These are phyloP conservation scores for Sporothrix euskadiensis DNA, from an alignment of 2,329 filamentous ascomycete genomes.

Conservation along the genomic window DNA sequence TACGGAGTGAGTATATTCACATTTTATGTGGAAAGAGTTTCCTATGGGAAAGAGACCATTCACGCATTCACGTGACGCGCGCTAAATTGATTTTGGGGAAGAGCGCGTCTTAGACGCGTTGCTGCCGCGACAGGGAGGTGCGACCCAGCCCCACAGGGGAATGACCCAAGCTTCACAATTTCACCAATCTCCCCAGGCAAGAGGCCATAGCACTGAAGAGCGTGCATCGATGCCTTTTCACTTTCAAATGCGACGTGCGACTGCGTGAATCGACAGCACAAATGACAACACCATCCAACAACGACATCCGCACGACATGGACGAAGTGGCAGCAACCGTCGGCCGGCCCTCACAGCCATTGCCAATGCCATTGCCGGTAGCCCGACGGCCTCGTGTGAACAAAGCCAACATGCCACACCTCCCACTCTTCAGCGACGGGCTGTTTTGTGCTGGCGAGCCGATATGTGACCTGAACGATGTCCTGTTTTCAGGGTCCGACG, in stretches of 20 bases:
- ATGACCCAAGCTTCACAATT: slow-evolving; percentile 8
- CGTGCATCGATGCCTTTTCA: neutral
- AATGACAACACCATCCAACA: neutral
- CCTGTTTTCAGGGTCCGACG: slow-evolving; percentile 58
- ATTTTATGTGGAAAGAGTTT: neutral
- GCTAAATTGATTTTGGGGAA: slow-evolving; percentile 30
- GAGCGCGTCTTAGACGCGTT: slow-evolving; percentile 32
- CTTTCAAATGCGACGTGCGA: neutral
- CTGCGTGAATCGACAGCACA: neutral
- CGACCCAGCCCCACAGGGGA: slow-evolving; percentile 27
- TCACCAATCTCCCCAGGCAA: slow-evolving; percentile 23
- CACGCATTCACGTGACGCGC: slow-evolving; percentile 31
- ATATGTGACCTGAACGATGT: slow-evolving; percentile 48
- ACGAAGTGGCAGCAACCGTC: slow-evolving; percentile 6
- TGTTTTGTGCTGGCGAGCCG: slow-evolving; percentile 39
- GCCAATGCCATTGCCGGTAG: neutral
- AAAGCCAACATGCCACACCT: slow-evolving; percentile 22
- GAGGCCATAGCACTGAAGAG: neutral
- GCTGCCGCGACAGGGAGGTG: slow-evolving; percentile 29
- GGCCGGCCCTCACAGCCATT: neutral
- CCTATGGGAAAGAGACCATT: no score
- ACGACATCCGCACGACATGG: slow-evolving; percentile 6
- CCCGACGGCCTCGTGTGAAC: neutral
- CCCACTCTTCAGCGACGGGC: slow-evolving; percentile 24
- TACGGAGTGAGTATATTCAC: neutral